A percentile compares a stretch with the other conserved stretches of the same genome.
These are phyloP conservation scores for Polytrichum commune DNA, from an alignment of 225 moss, liverwort and hornwort genomes.

Conservation along the genomic window DNA sequence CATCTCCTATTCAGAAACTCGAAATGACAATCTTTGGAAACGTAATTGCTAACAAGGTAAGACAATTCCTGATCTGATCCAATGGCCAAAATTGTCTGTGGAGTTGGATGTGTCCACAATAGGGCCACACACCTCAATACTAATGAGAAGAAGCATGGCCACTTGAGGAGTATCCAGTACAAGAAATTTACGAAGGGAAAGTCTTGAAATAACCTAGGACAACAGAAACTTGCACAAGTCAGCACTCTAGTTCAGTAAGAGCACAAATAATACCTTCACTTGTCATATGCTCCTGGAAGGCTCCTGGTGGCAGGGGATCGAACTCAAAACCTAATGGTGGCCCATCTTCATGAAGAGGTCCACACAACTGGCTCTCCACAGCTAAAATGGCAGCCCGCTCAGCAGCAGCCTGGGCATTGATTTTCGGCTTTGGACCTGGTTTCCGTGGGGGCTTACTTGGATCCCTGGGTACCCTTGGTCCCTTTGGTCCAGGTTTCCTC, in stretches of 20 bases:
- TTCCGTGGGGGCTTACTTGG: constrained; percentile 13
- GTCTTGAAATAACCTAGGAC: background rate
- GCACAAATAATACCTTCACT: constrained; percentile 16
- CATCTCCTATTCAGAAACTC: too few species aligned
- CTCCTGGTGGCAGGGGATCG: constrained; percentile 65
- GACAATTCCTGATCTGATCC: too few species aligned
- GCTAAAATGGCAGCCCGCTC: constrained; percentile 36
- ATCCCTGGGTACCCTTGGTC: constrained; percentile 16
- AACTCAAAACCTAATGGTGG: constrained; percentile 72
- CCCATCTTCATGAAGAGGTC: constrained; percentile 57
- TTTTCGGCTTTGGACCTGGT: constrained; percentile 23
- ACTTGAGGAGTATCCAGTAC: too few species aligned
- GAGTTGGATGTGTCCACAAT: too few species aligned
- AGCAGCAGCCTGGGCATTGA: constrained; percentile 18
- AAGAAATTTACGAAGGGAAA: background rate
- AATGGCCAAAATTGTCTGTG: too few species aligned
- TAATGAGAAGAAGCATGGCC: too few species aligned
- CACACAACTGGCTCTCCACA: constrained; percentile 50
- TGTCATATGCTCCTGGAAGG: constrained; percentile 22
- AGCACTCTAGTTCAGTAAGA: too few species aligned
- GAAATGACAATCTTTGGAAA: too few species aligned
- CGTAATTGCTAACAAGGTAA: too few species aligned
- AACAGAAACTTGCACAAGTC: too few species aligned
- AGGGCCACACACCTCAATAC: too few species aligned
- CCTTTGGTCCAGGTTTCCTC: constrained; percentile 13